A percentile compares a stretch with the other conserved stretches of the same genome.
phyloP scores from a whole-genome alignment of 192 early-diverging fungal genomes.

The Linnemannia schmuckeri region DNA sequence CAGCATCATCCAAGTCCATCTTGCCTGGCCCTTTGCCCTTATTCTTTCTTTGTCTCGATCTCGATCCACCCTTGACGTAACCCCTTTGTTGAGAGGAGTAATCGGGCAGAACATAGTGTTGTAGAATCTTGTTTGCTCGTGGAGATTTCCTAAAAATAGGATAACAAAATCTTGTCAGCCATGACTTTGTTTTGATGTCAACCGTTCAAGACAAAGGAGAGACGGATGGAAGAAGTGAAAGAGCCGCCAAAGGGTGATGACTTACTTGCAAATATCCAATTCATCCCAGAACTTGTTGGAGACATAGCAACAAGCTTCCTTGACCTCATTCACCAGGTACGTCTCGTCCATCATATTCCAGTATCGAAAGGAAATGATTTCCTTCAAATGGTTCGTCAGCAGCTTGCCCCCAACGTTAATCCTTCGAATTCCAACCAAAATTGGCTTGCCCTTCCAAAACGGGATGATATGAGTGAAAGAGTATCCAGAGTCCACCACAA shows the following conservation, averaged over 20 bases:
- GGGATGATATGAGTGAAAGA: slow-evolving; percentile 87
- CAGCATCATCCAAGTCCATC: slow-evolving; percentile 12
- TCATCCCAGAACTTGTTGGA: slow-evolving; percentile 76
- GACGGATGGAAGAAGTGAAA: neutral
- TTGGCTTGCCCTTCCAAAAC: slow-evolving; percentile 66
- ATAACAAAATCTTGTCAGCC: neutral
- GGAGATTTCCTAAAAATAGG: slow-evolving; percentile 53
- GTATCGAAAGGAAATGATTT: slow-evolving; percentile 91
- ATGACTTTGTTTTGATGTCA: neutral
- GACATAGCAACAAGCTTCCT: slow-evolving; percentile 87
- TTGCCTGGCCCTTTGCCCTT: neutral
- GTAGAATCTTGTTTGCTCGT: slow-evolving; percentile 63
- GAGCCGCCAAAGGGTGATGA: neutral
- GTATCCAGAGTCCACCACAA: slow-evolving; percentile 87
- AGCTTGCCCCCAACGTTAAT: slow-evolving; percentile 91
- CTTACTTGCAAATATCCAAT: slow-evolving; percentile 72
- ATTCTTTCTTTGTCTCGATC: slow-evolving; percentile 1
- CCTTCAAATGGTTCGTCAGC: slow-evolving; percentile 90
- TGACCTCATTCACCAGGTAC: slow-evolving; percentile 85
- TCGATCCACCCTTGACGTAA: slow-evolving; percentile 62
- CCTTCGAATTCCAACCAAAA: slow-evolving; percentile 70
- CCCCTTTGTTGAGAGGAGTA: slow-evolving; percentile 65
- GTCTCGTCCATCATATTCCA: slow-evolving; percentile 98
- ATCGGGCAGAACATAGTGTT: slow-evolving; percentile 80
- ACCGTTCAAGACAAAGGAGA: neutral